These are phyloP conservation scores for Tricholoma furcatifolium DNA, from an alignment of 768 basidiomycete species.

Conservation along the genomic window DNA sequence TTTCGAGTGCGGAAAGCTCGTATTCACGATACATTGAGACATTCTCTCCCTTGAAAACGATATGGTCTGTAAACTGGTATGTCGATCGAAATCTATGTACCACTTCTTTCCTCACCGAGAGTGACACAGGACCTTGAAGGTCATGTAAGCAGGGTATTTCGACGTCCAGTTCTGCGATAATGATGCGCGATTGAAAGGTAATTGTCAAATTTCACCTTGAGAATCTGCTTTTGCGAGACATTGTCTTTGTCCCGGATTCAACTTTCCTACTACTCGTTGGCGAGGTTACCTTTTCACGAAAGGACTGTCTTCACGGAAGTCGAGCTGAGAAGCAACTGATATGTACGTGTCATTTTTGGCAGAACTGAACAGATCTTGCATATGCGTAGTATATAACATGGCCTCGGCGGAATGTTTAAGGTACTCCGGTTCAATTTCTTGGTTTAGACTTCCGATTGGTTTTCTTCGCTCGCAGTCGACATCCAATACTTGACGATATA, in stretches of 20 bases:
- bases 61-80: neutral
- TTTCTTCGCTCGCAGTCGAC: neutral
- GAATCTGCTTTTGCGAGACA: neutral
- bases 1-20: neutral
- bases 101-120: neutral
- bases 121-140: neutral
- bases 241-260: neutral
- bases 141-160: neutral
- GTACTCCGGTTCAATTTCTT: neutral
- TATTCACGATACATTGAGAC: neutral
- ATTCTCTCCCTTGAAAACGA: neutral
- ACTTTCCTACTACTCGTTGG: neutral
- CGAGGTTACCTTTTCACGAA: neutral
- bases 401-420: too few species aligned
- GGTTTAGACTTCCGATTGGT: neutral
- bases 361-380: neutral
- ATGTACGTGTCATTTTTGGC: neutral
- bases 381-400: too few species aligned
- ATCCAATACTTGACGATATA: neutral
- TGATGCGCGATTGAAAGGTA: neutral
- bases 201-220: neutral
- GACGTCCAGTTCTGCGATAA: neutral
- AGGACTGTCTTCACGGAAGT: neutral
- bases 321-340: neutral
- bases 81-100: neutral